Evolutionary conservation across 768 basidiomycete species (phyloP).

Genomic region (Termitomyces sp.): DNA sequence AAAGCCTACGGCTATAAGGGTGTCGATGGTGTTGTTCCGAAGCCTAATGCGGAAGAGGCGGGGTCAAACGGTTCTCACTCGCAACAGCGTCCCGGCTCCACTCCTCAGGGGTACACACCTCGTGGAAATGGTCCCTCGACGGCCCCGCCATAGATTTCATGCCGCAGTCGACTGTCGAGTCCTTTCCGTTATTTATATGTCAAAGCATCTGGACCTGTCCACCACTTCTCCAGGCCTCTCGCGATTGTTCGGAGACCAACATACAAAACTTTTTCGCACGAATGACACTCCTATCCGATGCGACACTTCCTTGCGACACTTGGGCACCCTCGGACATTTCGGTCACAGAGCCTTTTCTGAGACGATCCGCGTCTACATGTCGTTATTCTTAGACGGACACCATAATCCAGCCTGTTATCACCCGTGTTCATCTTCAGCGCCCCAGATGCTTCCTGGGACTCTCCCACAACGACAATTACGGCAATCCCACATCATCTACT

Average conservation of each 20-base stretch:
- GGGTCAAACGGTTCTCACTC: conserved; percentile 7
- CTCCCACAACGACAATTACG: conserved; percentile 8
- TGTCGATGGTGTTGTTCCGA: conserved; percentile 65
- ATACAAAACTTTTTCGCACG: conserved; percentile 1
- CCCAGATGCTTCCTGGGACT: conserved; percentile 1
- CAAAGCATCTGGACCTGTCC: conserved; percentile 1
- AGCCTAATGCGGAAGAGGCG: conserved; percentile 40
- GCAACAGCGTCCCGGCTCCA: conserved; percentile 15
- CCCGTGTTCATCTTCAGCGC: conserved; percentile 5
- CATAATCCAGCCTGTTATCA: conserved; percentile 9
- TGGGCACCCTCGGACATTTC: background rate
- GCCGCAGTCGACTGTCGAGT: background rate
- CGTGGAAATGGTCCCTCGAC: conserved; percentile 11
- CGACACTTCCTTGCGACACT: background rate
- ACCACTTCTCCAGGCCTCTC: background rate
- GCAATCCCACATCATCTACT: conserved; percentile 8
- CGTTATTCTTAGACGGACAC: conserved; percentile 14
- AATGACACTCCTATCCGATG: background rate
- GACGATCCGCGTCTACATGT: conserved; percentile 10
- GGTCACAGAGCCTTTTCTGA: background rate
- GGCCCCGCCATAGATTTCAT: conserved; percentile 4
- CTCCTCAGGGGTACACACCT: conserved; percentile 12
- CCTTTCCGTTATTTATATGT: conserved; percentile 8
- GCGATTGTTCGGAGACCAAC: conserved; percentile 1
- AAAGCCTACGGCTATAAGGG: conserved; percentile 70